Evolutionary conservation across 768 basidiomycete species (phyloP).

Genomic region (Tulasnella sp.): DNA sequence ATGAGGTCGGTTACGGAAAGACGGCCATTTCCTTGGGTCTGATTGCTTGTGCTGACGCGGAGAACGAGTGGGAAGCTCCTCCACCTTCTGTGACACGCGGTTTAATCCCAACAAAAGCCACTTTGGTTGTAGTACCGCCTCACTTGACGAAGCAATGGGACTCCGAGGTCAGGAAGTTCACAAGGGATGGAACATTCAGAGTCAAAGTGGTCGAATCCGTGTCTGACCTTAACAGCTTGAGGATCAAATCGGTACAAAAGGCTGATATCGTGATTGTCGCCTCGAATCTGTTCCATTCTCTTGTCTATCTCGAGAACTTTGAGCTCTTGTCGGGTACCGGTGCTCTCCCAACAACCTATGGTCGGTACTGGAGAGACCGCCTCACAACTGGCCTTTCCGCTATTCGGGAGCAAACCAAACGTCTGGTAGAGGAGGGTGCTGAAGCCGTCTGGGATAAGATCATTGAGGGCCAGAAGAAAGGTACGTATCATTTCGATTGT

Average conservation of each 20-base stretch:
- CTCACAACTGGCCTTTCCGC: slow-evolving; percentile 48
- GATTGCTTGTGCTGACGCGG: slow-evolving; percentile 61
- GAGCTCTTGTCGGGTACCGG: slow-evolving; percentile 56
- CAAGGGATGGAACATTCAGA: slow-evolving; percentile 39
- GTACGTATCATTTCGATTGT: slow-evolving; percentile 30
- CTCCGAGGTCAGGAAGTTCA: slow-evolving; percentile 75
- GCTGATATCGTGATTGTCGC: slow-evolving; percentile 83
- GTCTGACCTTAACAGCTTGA: slow-evolving; percentile 53
- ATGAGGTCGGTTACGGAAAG: slow-evolving; percentile 95
- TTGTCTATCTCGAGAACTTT: slow-evolving; percentile 62
- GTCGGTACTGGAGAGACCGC: slow-evolving; percentile 80
- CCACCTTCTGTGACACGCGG: slow-evolving; percentile 17
- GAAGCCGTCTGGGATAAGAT: slow-evolving; percentile 51
- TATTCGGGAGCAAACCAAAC: slow-evolving; percentile 53
- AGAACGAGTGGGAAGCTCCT: slow-evolving; percentile 30
- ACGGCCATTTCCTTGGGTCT: slow-evolving; percentile 88
- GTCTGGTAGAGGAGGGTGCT: slow-evolving; percentile 52
- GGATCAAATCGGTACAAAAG: slow-evolving; percentile 58
- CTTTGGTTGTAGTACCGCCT: slow-evolving; percentile 75
- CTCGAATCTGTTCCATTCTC: slow-evolving; percentile 71
- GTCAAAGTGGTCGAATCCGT: slow-evolving; percentile 57
- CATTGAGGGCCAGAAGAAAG: slow-evolving; percentile 42
- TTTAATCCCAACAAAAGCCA: slow-evolving; percentile 43
- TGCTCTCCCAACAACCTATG: slow-evolving; percentile 51
- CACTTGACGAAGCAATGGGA: slow-evolving; percentile 87